A percentile compares a stretch with the other conserved stretches of the same genome.
These are phyloP conservation scores for Leptosphaerulina australis DNA, from an alignment of 2,329 filamentous ascomycete species.

Conservation along the genomic window DNA sequence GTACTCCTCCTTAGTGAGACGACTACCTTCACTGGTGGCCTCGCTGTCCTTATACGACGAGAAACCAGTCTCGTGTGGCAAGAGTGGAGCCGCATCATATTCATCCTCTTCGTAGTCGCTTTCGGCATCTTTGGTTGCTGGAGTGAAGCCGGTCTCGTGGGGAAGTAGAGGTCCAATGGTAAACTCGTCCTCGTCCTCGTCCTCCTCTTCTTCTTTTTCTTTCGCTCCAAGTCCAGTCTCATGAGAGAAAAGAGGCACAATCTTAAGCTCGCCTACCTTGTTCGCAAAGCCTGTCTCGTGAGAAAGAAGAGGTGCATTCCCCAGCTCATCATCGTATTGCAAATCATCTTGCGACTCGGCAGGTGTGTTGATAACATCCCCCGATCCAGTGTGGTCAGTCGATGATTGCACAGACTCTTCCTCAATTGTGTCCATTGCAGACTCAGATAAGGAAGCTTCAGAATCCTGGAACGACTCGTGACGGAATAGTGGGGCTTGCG, in stretches of 20 bases:
- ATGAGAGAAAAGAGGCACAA: slow-evolving; percentile 23
- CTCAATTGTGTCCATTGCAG: slow-evolving; percentile 24
- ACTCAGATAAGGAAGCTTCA: slow-evolving; percentile 5
- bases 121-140: neutral
- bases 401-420: slow-evolving; percentile 28
- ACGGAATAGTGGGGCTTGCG: slow-evolving; percentile 36
- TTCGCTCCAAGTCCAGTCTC: slow-evolving; percentile 12
- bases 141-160: slow-evolving; percentile 25
- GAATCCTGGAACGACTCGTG: slow-evolving; percentile 38
- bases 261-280: slow-evolving; percentile 16
- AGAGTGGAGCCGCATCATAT: slow-evolving; percentile 39
- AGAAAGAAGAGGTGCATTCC: slow-evolving; percentile 25
- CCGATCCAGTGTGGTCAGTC: slow-evolving; percentile 29
- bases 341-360: slow-evolving; percentile 20
- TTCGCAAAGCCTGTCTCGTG: slow-evolving; percentile 25
- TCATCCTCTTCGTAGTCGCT: slow-evolving; percentile 29
- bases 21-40: slow-evolving; percentile 21
- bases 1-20: slow-evolving; percentile 16
- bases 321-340: slow-evolving; percentile 7
- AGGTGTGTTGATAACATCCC: slow-evolving; percentile 26
- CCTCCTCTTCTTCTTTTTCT: slow-evolving; percentile 1
- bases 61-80: slow-evolving; percentile 46
- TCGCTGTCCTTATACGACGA: slow-evolving; percentile 23
- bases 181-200: slow-evolving; percentile 12
- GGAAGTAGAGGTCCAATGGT: slow-evolving; percentile 26